phyloP scores from a whole-genome alignment of 345 rosid species.

The Nasturtium officinale region DNA sequence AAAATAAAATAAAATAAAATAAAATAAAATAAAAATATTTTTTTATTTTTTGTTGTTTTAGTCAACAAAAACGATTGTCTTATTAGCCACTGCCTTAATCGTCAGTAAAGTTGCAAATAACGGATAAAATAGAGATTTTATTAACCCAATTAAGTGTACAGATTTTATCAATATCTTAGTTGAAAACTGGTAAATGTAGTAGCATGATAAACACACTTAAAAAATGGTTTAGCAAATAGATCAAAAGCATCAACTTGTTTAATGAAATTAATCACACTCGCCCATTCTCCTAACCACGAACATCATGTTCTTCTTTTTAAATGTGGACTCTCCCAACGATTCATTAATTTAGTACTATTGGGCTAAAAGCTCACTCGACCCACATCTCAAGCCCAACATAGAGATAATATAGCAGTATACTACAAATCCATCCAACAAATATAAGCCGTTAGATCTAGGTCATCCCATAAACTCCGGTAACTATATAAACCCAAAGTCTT shows the following conservation, averaged over 20 bases:
- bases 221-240: conserved; percentile 81
- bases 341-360: neutral
- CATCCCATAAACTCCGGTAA: neutral
- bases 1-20: neutral
- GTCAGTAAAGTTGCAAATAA: neutral
- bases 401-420: neutral
- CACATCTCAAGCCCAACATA: conserved; percentile 14
- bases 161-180: neutral
- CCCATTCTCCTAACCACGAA: conserved; percentile 94
- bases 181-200: neutral
- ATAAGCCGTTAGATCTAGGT: conserved; percentile 64
- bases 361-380: neutral
- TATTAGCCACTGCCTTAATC: too few relatives aligned
- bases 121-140: neutral
- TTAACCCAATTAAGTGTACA: neutral
- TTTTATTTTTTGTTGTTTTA: neutral
- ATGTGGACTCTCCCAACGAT: too few relatives aligned
- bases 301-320: too few relatives aligned
- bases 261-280: conserved; percentile 76
- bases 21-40: too few relatives aligned
- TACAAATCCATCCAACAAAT: conserved; percentile 27
- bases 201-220: neutral
- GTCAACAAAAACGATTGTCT: neutral
- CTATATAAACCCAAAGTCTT: conserved; percentile 27
- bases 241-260: conserved; percentile 81